These are phyloP conservation scores for Schwanniomyces polymorphus DNA, from an alignment of 805 yeast genomes.

Conservation along the genomic window DNA sequence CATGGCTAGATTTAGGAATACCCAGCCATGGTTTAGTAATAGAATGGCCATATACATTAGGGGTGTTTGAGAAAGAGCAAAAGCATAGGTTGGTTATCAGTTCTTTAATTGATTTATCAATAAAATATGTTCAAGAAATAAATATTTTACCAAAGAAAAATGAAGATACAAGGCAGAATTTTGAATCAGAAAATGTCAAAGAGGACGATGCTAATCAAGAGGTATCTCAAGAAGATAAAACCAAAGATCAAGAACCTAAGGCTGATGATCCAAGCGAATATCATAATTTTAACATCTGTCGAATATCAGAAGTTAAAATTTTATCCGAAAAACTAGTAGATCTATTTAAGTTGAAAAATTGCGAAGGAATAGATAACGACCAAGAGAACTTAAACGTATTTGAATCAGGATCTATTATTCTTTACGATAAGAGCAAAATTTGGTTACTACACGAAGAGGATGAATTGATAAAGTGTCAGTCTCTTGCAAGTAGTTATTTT, in stretches of 20 bases:
- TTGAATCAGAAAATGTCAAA: neutral
- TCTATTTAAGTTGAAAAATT: neutral
- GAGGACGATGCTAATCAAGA: neutral
- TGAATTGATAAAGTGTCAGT: neutral
- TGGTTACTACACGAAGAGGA: conserved; percentile 6
- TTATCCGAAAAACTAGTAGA: conserved; percentile 1
- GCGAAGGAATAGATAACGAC: neutral
- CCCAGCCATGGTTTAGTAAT: conserved; percentile 33
- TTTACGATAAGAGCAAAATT: conserved; percentile 1
- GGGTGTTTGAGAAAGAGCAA: conserved; percentile 16
- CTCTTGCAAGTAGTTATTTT: neutral
- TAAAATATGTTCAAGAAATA: neutral
- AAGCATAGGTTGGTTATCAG: conserved; percentile 16
- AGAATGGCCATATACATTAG: conserved; percentile 38
- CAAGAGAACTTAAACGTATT: neutral
- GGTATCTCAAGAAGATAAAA: neutral
- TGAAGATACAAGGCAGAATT: neutral
- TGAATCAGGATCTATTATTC: neutral
- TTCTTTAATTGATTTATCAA: conserved; percentile 24
- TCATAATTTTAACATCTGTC: neutral
- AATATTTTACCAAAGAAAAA: neutral
- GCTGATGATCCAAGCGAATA: neutral
- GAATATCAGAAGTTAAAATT: neutral
- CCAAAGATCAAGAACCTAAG: neutral
- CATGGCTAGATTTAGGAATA: conserved; percentile 36